These are phyloP conservation scores for Stylosanthes scabra DNA, from an alignment of 331 rosid species.

Conservation along the genomic window DNA sequence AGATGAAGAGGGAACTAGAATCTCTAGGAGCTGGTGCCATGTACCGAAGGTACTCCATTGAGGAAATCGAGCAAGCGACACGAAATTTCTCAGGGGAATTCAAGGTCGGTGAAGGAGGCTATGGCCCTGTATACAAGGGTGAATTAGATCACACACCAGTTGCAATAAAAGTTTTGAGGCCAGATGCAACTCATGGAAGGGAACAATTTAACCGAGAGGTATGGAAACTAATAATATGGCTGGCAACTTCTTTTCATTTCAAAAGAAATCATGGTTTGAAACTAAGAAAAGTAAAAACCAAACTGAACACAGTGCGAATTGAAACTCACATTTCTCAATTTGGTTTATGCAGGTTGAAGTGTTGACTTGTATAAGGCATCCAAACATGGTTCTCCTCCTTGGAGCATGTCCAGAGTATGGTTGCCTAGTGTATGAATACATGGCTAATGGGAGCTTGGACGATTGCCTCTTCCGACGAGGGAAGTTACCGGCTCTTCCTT, in stretches of 20 bases:
- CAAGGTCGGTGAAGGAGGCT: constrained; percentile 62
- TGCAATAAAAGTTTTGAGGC: constrained; percentile 52
- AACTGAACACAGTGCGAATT: not conserved
- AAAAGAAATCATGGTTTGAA: not conserved
- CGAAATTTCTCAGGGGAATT: constrained; percentile 16
- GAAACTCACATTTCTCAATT: not conserved
- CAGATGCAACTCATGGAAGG: constrained; percentile 55
- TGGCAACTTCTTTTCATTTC: too few species aligned
- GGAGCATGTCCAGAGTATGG: constrained; percentile 96
- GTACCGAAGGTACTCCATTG: constrained; percentile 58
- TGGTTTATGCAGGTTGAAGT: constrained; percentile 66
- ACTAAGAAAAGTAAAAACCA: not conserved
- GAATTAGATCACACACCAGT: constrained; percentile 55
- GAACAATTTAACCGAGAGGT: constrained; percentile 56
- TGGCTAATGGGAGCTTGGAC: constrained; percentile 93
- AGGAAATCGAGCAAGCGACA: constrained; percentile 58
- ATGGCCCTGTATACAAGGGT: constrained; percentile 55
- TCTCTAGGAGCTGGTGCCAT: constrained; percentile 30
- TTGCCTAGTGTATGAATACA: constrained; percentile 86
- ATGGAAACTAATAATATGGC: too few species aligned
- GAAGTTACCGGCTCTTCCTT: constrained; percentile 61
- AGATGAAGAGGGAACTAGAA: constrained; percentile 33
- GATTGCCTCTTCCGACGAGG: constrained; percentile 73
- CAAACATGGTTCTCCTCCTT: constrained; percentile 90
- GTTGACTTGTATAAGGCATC: constrained; percentile 84